These are phyloP conservation scores for Actinomortierella wolfii DNA, from an alignment of 371 early-diverging fungal genomes.

Conservation along the genomic window DNA sequence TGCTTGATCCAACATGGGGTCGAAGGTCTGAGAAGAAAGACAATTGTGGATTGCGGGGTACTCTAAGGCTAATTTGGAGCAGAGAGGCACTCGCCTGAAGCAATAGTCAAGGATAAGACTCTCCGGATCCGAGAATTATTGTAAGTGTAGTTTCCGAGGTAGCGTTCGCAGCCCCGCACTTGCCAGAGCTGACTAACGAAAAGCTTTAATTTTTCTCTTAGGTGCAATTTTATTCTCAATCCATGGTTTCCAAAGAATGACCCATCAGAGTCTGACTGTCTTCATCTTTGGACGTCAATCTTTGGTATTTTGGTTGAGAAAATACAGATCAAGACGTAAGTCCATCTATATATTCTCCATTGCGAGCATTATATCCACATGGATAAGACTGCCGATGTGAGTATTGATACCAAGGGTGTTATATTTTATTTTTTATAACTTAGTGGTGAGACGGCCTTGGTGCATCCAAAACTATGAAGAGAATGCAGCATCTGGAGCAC, in stretches of 20 bases:
- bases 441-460: slow-evolving; percentile 16
- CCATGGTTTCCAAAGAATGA: slow-evolving; percentile 10
- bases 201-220: background rate
- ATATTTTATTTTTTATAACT: slow-evolving; percentile 1
- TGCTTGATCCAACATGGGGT: slow-evolving; percentile 5
- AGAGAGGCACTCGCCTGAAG: background rate
- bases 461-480: slow-evolving; percentile 13
- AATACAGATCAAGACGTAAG: slow-evolving; percentile 16
- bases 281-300: slow-evolving; percentile 13
- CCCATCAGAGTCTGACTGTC: slow-evolving; percentile 13
- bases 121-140: slow-evolving; percentile 7
- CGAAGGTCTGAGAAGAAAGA: slow-evolving; percentile 6
- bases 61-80: background rate
- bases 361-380: background rate
- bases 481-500: slow-evolving; percentile 11
- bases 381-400: no score
- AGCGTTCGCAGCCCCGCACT: background rate
- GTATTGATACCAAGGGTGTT: background rate
- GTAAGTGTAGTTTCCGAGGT: slow-evolving; percentile 9
- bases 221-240: slow-evolving; percentile 10
- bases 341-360: slow-evolving; percentile 5
- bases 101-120: slow-evolving; percentile 11
- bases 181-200: slow-evolving; percentile 1
- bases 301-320: slow-evolving; percentile 12
- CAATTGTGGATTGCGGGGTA: slow-evolving; percentile 6